Conservation (phyloP, 805 yeast species). For the Kodamaea laetipori region DNA sequence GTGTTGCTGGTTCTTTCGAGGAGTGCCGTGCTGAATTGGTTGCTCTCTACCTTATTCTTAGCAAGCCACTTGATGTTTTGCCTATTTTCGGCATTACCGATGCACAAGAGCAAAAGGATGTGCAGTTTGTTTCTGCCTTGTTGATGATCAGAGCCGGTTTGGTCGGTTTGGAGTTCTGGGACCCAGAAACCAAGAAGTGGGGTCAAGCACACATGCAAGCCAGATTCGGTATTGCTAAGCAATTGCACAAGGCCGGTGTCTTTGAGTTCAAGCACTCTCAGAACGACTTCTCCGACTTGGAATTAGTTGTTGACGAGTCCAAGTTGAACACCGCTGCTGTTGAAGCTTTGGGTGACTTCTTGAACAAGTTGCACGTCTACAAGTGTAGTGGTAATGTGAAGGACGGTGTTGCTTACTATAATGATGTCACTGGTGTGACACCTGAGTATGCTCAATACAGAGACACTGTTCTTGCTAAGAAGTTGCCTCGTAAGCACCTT, state of each 20-base stretch:
- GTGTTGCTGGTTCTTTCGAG: slow-evolving; percentile 83
- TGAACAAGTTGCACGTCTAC: slow-evolving; percentile 72
- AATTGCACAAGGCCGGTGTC: slow-evolving; percentile 68
- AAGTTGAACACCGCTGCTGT: slow-evolving; percentile 69
- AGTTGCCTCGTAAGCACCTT: slow-evolving; percentile 81
- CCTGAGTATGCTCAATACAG: slow-evolving; percentile 65
- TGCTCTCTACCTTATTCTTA: slow-evolving; percentile 77
- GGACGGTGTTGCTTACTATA: slow-evolving; percentile 64
- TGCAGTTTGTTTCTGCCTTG: slow-evolving; percentile 67
- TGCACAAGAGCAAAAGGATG: slow-evolving; percentile 59
- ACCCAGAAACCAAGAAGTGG: slow-evolving; percentile 79
- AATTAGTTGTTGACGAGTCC: slow-evolving; percentile 56
- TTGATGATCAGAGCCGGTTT: slow-evolving; percentile 90
- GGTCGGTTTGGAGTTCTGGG: slow-evolving; percentile 82
- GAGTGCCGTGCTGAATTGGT: slow-evolving; percentile 93
- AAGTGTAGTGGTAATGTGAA: slow-evolving; percentile 75
- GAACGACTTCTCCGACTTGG: slow-evolving; percentile 58
- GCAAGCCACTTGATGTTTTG: slow-evolving; percentile 58
- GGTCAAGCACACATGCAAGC: slow-evolving; percentile 97
- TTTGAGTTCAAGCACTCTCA: slow-evolving; percentile 52
- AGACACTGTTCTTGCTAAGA: slow-evolving; percentile 66
- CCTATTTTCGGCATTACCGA: slow-evolving; percentile 70
- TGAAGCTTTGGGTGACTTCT: slow-evolving; percentile 68
- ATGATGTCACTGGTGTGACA: slow-evolving; percentile 67
- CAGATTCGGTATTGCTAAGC: slow-evolving; percentile 79